Percentiles rank a stretch among this genome's conserved stretches.
Evolutionary conservation across 257 asterid species (phyloP).

Genomic region (Petunia axillaris): DNA sequence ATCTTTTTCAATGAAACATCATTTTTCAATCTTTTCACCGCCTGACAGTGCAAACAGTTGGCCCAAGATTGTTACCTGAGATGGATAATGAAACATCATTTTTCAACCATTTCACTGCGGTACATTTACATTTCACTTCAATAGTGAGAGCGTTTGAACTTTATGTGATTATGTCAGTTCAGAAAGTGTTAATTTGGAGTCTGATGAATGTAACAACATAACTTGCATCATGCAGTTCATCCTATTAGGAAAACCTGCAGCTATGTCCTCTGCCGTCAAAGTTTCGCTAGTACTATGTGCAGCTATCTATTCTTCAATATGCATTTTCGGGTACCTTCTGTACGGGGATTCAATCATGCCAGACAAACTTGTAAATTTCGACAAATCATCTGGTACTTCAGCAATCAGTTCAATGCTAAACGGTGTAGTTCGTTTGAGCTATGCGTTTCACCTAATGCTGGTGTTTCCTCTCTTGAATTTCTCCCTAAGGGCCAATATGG

Average conservation of each 20-base stretch:
- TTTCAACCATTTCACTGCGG: too few relatives aligned
- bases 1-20: conserved; percentile 43
- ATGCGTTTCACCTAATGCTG: conserved; percentile 77
- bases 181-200: not conserved
- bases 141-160: not conserved
- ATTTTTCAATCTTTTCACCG: conserved; percentile 86
- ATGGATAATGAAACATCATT: too few relatives aligned
- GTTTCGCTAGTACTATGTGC: conserved; percentile 69
- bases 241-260: conserved; percentile 75
- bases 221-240: conserved; percentile 58
- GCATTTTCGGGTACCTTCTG: conserved; percentile 83
- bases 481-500: conserved; percentile 75
- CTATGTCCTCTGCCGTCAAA: conserved; percentile 66
- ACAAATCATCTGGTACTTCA: conserved; percentile 50
- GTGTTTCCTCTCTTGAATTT: conserved; percentile 82
- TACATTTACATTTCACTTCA: too few relatives aligned
- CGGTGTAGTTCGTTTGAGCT: conserved; percentile 68
- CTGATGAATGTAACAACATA: not conserved
- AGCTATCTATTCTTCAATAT: conserved; percentile 64
- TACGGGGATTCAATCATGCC: conserved; percentile 85
- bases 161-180: not conserved
- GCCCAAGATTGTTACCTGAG: too few relatives aligned
- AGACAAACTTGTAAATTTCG: conserved; percentile 87
- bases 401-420: conserved; percentile 49
- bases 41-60: conserved; percentile 17